Percentiles rank a stretch among this genome's conserved stretches.
Conservation (phyloP, 257 asterid species). For the Fraxinus quadrangulata region DNA sequence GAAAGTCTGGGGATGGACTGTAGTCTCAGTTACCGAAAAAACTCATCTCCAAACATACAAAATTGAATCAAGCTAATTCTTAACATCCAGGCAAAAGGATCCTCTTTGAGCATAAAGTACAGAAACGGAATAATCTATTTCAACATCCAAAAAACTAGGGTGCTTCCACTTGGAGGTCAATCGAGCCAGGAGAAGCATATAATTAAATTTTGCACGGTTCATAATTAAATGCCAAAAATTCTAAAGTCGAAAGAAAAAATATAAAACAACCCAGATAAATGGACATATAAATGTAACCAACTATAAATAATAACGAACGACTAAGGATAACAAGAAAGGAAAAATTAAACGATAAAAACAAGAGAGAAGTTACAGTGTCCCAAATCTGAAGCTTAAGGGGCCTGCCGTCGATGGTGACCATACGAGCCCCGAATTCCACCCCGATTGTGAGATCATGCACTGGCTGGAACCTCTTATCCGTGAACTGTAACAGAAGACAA, state of each 20-base stretch:
- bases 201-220: neutral
- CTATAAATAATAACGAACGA: neutral
- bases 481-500: slow-evolving; percentile 63
- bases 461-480: slow-evolving; percentile 67
- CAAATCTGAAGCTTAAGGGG: slow-evolving; percentile 71
- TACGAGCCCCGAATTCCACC: slow-evolving; percentile 70
- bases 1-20: neutral
- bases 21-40: neutral
- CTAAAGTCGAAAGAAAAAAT: neutral
- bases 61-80: neutral
- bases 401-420: slow-evolving; percentile 53
- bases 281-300: neutral
- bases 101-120: neutral
- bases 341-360: neutral
- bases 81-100: neutral
- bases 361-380: slow-evolving; percentile 49
- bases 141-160: neutral
- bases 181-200: neutral
- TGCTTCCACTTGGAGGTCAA: neutral
- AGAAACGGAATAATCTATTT: neutral
- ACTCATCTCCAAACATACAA: neutral
- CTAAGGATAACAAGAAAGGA: neutral
- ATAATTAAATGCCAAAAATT: neutral
- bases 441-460: slow-evolving; percentile 74
- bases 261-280: neutral